Evolutionary conservation across 331 rosid genomes (phyloP), one percentile per base, ranked within the genome.

Genomic region (Malus hybrid): DNA sequence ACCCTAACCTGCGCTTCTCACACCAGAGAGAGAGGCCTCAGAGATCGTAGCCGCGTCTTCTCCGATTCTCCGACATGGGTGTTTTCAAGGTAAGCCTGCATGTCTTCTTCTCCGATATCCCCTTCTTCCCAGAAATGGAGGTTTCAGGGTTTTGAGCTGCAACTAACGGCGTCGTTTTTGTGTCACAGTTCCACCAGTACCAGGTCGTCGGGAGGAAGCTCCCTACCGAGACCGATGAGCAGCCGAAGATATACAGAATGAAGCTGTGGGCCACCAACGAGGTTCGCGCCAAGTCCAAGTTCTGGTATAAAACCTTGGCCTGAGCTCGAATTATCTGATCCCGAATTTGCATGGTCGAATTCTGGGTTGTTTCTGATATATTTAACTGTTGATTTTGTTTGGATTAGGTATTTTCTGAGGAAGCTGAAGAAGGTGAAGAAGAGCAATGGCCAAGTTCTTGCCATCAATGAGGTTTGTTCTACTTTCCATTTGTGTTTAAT

Each of bases 211-310:
- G 97, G 20, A 87, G 97, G 80, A 95, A 91, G 72, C 88, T 92
- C 63, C 97, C 97, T 5, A 80, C 95, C 10, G 96, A 86, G 55
- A 3, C 90, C 0, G 97, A 90, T 80, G 77, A 84, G 57, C 93
- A 87, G 55, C 97, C 97, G 0, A 91, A 89, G 86, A 92, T 92
- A 54, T 92, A 90, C 80, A 90, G 97, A 16, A 92, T 92, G 97
- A 92, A 92, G 84, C 92, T 92, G 19, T 92, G 97, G 96, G 96
- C 95, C 11, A 92, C 97, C 71, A 92, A 92, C 54, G 97, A 90
- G 78, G 97, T 92, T 84, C 96, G 97, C 72, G 97, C 97, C 68
- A 92, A 92, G 85, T 92, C 97, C 24, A 92, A 92, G 82, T 92
- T 92, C 67, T 92, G 97, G 97, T 91, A 85, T 73, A 69, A 6